Evolutionary conservation across 768 basidiomycete species (phyloP).

Genomic region (Lactarius sp.): DNA sequence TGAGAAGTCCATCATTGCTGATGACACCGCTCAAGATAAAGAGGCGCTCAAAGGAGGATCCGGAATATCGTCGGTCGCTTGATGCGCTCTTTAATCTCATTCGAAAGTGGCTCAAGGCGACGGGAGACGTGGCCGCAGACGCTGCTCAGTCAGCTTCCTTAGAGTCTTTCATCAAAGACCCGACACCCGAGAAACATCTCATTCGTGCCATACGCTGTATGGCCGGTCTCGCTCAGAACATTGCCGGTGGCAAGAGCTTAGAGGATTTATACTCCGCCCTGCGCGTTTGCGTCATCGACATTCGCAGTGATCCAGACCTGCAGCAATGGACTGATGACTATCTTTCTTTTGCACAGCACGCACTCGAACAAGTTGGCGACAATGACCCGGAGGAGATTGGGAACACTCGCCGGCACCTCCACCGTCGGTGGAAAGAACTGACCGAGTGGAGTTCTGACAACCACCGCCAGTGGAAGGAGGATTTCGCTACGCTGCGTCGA

Average conservation of each 20-base stretch:
- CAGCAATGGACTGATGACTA: constrained; percentile 53
- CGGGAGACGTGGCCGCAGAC: constrained; percentile 46
- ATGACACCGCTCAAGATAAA: constrained; percentile 42
- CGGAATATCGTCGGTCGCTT: constrained; percentile 52
- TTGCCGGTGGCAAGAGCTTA: constrained; percentile 46
- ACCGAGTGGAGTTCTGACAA: constrained; percentile 41
- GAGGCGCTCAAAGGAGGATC: constrained; percentile 58
- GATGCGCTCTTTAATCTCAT: constrained; percentile 52
- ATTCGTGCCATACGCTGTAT: constrained; percentile 44
- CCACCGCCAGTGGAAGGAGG: constrained; percentile 47
- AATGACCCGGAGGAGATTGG: constrained; percentile 45
- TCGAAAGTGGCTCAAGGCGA: constrained; percentile 51
- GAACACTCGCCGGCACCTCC: constrained; percentile 41
- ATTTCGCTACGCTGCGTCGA: constrained; percentile 42
- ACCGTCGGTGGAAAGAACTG: constrained; percentile 46
- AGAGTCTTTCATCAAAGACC: constrained; percentile 54
- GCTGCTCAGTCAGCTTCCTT: constrained; percentile 44
- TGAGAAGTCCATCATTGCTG: background rate
- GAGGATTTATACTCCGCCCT: constrained; percentile 43
- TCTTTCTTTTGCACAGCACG: constrained; percentile 42
- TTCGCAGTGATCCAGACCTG: constrained; percentile 50
- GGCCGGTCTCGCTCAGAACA: constrained; percentile 45
- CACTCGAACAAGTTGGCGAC: constrained; percentile 49
- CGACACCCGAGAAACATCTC: constrained; percentile 58
- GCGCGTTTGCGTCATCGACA: constrained; percentile 41